A percentile compares a stretch with the other conserved stretches of the same genome.
Conservation (phyloP, 345 rosid genomes). For the Euphorbia tirucalli region DNA sequence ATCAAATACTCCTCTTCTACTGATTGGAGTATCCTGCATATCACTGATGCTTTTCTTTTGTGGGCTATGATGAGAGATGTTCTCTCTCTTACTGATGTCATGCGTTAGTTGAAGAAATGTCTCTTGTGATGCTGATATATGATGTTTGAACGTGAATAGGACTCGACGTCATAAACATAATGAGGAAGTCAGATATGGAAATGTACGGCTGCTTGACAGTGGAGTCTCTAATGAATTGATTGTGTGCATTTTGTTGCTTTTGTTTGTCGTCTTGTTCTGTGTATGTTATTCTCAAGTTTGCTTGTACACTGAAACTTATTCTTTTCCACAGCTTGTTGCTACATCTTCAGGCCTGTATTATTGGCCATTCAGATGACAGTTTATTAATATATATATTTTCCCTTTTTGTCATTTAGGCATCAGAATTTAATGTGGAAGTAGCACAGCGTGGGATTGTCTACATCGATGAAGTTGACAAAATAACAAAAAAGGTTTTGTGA, state of each 20-base stretch:
- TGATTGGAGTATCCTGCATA: not conserved
- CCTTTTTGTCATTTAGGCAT: constrained; percentile 45
- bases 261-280: not conserved
- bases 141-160: not conserved
- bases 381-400: not conserved
- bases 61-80: not conserved
- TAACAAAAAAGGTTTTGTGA: constrained; percentile 73
- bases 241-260: not conserved
- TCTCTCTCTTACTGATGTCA: not conserved
- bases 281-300: not conserved
- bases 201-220: not conserved
- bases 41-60: not conserved
- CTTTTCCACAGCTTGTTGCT: not conserved
- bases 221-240: not conserved
- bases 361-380: not conserved
- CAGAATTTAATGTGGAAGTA: constrained; percentile 86
- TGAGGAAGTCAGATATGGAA: not conserved
- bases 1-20: not conserved
- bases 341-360: not conserved
- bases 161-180: not conserved
- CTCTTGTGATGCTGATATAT: not conserved
- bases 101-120: not conserved
- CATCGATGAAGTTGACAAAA: constrained; percentile 95
- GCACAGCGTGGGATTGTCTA: constrained; percentile 92
- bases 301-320: not conserved